Conservation (phyloP, 1,284 basidiomycete species). For the Wallemia mellicola region DNA sequence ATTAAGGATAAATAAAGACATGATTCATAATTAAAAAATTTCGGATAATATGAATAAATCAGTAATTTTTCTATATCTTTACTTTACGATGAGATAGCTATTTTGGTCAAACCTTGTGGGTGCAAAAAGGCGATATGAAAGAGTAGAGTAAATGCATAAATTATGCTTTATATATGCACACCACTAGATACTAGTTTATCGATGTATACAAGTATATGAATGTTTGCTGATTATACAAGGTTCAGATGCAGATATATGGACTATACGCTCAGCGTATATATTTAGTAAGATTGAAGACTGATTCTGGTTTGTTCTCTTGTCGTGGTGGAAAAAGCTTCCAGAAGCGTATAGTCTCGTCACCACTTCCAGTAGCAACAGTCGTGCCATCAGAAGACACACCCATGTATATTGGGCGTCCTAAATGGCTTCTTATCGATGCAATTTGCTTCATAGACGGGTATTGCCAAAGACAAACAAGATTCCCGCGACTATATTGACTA, state of each 20-base stretch:
- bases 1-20: not conserved
- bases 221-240: not conserved
- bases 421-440: slow-evolving; percentile 76
- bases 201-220: too few relatives aligned
- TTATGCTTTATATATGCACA: too few relatives aligned
- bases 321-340: not conserved
- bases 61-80: too few relatives aligned
- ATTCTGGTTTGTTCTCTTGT: not conserved
- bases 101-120: too few relatives aligned
- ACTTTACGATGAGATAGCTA: too few relatives aligned
- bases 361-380: slow-evolving; percentile 90
- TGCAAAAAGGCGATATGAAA: too few relatives aligned
- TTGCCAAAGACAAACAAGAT: slow-evolving; percentile 95
- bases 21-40: not conserved
- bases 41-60: not conserved
- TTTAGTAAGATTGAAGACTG: not conserved
- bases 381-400: slow-evolving; percentile 92
- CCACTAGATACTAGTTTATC: too few relatives aligned
- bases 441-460: slow-evolving; percentile 81
- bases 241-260: not conserved
- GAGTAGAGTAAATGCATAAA: too few relatives aligned
- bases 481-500: slow-evolving; percentile 70
- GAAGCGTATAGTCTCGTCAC: slow-evolving; percentile 54
- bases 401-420: slow-evolving; percentile 73
- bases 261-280: not conserved